These are phyloP conservation scores for Acanthamoeba triangularis DNA, from an alignment of 208 protist genomes.

Conservation along the genomic window DNA sequence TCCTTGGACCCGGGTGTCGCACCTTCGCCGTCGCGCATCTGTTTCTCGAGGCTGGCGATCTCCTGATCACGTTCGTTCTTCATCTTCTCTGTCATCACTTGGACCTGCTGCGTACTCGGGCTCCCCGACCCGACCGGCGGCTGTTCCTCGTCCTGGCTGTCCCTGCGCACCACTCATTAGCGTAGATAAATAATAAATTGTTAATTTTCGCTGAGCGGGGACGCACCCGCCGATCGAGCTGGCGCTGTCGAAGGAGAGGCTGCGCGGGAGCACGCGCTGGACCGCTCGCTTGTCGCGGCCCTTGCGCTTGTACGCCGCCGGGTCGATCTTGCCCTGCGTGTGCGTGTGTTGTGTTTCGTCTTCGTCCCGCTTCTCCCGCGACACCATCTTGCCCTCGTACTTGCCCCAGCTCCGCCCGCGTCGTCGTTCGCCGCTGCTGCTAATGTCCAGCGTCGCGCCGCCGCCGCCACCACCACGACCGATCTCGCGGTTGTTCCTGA, in stretches of 20 bases:
- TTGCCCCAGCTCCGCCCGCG: slow-evolving; percentile 38
- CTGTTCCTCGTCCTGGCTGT: background rate
- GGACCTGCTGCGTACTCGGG: background rate
- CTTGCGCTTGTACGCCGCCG: background rate
- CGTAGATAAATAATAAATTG: background rate
- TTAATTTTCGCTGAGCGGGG: background rate
- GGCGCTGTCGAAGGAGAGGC: slow-evolving; percentile 35
- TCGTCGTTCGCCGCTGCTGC: background rate
- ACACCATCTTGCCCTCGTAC: slow-evolving; percentile 31
- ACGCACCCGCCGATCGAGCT: background rate
- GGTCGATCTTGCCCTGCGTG: background rate
- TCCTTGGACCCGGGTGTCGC: no score
- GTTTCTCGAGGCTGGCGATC: background rate
- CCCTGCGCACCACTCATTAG: background rate
- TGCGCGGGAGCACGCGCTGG: background rate
- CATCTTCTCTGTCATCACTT: background rate
- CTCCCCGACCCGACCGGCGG: no score
- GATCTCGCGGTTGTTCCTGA: background rate
- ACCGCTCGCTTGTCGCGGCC: background rate
- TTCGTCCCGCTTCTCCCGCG: background rate
- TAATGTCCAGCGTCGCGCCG: background rate
- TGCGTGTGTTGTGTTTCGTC: background rate
- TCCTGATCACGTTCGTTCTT: background rate
- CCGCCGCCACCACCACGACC: background rate
- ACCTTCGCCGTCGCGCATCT: background rate